phyloP scores from a whole-genome alignment of 2,329 filamentous ascomycete species.

The Stemphylium lycopersici region DNA sequence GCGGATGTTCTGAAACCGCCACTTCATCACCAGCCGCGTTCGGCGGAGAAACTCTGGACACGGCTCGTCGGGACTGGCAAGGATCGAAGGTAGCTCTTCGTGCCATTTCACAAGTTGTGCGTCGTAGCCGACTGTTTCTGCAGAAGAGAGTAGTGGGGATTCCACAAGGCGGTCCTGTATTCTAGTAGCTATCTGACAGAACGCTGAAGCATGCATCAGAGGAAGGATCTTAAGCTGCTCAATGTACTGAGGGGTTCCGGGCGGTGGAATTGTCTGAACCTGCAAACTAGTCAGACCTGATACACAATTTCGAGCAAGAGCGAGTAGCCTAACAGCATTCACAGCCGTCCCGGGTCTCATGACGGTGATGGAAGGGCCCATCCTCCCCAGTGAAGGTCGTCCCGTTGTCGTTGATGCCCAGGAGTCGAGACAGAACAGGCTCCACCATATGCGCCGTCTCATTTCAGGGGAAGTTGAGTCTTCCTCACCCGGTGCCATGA shows the following conservation, averaged over 20 bases:
- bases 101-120: conserved; percentile 74
- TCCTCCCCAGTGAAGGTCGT: conserved; percentile 49
- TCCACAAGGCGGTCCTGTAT: conserved; percentile 78
- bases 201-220: conserved; percentile 76
- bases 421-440: conserved; percentile 52
- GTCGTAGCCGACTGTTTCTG: conserved; percentile 71
- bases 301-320: background rate
- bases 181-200: conserved; percentile 78
- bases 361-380: conserved; percentile 49
- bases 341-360: conserved; percentile 43
- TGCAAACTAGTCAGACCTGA: conserved; percentile 11
- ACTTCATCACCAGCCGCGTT: conserved; percentile 77
- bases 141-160: conserved; percentile 68
- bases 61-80: conserved; percentile 59
- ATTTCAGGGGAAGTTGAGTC: conserved; percentile 48
- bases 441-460: conserved; percentile 53
- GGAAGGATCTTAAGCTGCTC: conserved; percentile 71
- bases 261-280: conserved; percentile 33
- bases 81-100: conserved; percentile 65
- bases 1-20: conserved; percentile 79
- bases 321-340: conserved; percentile 33
- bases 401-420: conserved; percentile 54
- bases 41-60: conserved; percentile 74
- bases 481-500: conserved; percentile 34
- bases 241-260: conserved; percentile 48